Evolutionary conservation across 139 green algal species (phyloP), one percentile per base, ranked within the genome.

Genomic region (Coelastrella sp.): DNA sequence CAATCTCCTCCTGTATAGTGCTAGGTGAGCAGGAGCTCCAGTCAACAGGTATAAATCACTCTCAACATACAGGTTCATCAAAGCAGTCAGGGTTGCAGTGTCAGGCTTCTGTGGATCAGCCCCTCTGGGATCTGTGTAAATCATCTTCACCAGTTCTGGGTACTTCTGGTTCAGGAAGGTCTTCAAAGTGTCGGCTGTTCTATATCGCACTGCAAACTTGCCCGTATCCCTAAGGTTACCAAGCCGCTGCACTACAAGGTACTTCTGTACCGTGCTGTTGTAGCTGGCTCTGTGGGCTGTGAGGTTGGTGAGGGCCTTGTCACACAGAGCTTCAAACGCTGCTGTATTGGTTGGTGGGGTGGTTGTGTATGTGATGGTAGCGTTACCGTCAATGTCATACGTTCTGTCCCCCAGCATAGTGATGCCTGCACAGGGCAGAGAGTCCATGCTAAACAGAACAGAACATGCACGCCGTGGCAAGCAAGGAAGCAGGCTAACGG

Each of bases 161-260:
- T 60, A 45, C 17, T 81, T 87, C 57, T 59, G 37, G 35, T 66
- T 50, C 41, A 93, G 17, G 79, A 80, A 88, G 25, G n/a, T 82
- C 5, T 74, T 84, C 66, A 91, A 51, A 27, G 35, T 41, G 48
- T 32, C 34, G 9, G 53, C 51, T 21, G 89, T 81, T 9, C 45
- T 66, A 48, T 87, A 87, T 32, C 87, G 74, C 7, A 79, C 25
- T 17, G 37, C 74, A 38, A 91, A 90, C 80, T 90, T 91, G 40
- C 90, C 90, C 5, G 90, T 93, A 13, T 68, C 86, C 7, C 38
- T 48, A 13, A 85, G 74, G 53, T 91, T 88, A 38, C 90, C 90
- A 60, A 90, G 80, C 38, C 90, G 86, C 74, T 71, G 77, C 43
- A 87, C 77, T 4, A 91, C 73, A n/a, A 90, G 79, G 30, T 88